phyloP scores from a whole-genome alignment of 371 early-diverging fungal genomes.

The Capillidium heterosporum region DNA sequence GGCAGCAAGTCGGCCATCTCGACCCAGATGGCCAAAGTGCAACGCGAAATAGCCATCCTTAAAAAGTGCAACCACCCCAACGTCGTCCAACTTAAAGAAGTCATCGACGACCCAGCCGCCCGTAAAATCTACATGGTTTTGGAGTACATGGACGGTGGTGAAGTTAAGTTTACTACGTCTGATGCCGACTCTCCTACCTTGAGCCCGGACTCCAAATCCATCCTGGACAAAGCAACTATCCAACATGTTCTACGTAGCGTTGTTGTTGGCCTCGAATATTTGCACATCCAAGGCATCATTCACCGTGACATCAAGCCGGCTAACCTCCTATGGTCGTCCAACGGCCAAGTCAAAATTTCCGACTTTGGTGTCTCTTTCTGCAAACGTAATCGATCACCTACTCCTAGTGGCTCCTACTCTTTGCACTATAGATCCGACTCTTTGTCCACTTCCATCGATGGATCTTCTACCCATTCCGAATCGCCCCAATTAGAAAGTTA shows the following conservation, averaged over 20 bases:
- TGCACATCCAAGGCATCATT: slow-evolving; percentile 55
- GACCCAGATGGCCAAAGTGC: slow-evolving; percentile 72
- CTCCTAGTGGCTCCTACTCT: slow-evolving; percentile 6
- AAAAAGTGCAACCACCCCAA: slow-evolving; percentile 89
- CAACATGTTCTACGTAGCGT: slow-evolving; percentile 76
- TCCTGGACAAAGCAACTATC: slow-evolving; percentile 38
- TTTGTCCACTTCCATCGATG: background rate
- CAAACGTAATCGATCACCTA: background rate
- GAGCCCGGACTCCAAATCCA: background rate
- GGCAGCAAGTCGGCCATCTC: slow-evolving; percentile 22
- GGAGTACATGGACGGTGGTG: slow-evolving; percentile 82
- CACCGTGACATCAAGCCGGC: slow-evolving; percentile 97
- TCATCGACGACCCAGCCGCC: slow-evolving; percentile 82
- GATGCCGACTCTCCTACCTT: slow-evolving; percentile 28
- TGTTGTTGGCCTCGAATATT: slow-evolving; percentile 77
- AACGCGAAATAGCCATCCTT: slow-evolving; percentile 84
- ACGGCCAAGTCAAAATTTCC: slow-evolving; percentile 85
- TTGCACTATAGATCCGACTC: slow-evolving; percentile 5
- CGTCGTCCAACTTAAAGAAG: slow-evolving; percentile 74
- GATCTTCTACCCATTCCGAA: background rate
- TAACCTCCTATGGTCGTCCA: slow-evolving; percentile 84
- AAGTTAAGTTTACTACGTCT: slow-evolving; percentile 69
- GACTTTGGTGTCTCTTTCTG: slow-evolving; percentile 78
- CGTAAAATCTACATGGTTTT: slow-evolving; percentile 83
- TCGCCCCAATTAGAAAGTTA: background rate